Base-by-base conservation (phyloP, 805 yeast species). In the Cephaloascus fragrans region DNA sequence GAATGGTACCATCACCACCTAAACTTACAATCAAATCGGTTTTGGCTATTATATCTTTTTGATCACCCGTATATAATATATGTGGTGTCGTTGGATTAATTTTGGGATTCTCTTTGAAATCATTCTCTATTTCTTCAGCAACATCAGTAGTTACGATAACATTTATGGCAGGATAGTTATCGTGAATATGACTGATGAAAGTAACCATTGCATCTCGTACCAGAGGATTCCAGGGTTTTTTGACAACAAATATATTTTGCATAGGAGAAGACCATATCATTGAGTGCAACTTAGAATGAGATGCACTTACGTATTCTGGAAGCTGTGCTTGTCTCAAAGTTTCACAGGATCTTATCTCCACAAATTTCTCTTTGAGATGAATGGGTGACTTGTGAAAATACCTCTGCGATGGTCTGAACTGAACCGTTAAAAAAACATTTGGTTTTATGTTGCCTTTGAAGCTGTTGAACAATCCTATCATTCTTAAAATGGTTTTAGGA, bases 1-100 rank as follows among this genome's bases (percentile, higher is more conserved):
- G 58, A 40, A 87, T 86, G 0, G 97, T 89, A 4, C 97, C 97
- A 57, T 89, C 97, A 16, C 97, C 97, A n/a, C 97, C 97, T 32
- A 89, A 59, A 0, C 96, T 83, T 6, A 89, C 88, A 31, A 89
- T 62, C 34, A 89, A 57, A 52, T 89, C 97, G 0, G 95, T 75
- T 48, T 78, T 83, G 9, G 64, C 49, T 1, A 76, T 69, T 34
- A 87, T 75, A 8, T 78, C 82, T 9, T 64, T 59, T 15, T 57
- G 57, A 3, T 71, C 49, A 0, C 94, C 93, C 0, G 89, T 74
- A 50, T 68, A 77, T 1, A 85, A 47, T 4, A 61, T 48, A 47
- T 59, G 70, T 4, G 64, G 65, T 12, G 34, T 35, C 17, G 53
- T 46, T 38, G 57, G 20, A n/a, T 48, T 40, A 3, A 51, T 43